A percentile compares a stretch with the other conserved stretches of the same genome.
These are phyloP conservation scores for Ceriops zippeliana DNA, from an alignment of 345 rosid species.

Conservation along the genomic window DNA sequence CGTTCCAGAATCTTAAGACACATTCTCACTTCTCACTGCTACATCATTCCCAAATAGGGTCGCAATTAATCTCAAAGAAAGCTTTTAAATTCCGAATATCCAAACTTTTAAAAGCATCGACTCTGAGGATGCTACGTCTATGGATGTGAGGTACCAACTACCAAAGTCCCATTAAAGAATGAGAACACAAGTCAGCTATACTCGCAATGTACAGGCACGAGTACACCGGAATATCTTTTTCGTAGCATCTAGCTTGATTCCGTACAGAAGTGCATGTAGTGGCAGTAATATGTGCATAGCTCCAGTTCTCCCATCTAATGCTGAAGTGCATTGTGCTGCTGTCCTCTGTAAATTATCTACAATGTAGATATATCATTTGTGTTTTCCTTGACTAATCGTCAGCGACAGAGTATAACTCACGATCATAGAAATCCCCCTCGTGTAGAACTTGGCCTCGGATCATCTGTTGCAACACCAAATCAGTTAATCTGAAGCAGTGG, in stretches of 20 bases:
- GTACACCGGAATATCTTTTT: background rate
- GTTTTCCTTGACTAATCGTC: background rate
- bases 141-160: no score
- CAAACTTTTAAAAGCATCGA: no score
- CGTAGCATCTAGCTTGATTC: background rate
- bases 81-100: no score
- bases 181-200: no score
- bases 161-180: no score
- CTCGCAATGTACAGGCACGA: background rate
- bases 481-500: background rate
- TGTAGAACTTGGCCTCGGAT: constrained; percentile 41
- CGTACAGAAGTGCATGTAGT: background rate
- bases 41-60: no score
- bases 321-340: background rate
- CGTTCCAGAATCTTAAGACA: no score
- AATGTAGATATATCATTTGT: constrained; percentile 2
- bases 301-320: background rate
- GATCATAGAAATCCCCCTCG: constrained; percentile 30
- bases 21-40: no score
- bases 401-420: constrained; percentile 16
- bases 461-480: constrained; percentile 32
- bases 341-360: constrained; percentile 20
- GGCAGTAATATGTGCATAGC: constrained; percentile 6
- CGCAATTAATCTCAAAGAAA: no score
- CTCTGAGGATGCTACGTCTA: no score